Conservation (phyloP, 2,329 filamentous ascomycete species). For the Beauveria sp. region DNA sequence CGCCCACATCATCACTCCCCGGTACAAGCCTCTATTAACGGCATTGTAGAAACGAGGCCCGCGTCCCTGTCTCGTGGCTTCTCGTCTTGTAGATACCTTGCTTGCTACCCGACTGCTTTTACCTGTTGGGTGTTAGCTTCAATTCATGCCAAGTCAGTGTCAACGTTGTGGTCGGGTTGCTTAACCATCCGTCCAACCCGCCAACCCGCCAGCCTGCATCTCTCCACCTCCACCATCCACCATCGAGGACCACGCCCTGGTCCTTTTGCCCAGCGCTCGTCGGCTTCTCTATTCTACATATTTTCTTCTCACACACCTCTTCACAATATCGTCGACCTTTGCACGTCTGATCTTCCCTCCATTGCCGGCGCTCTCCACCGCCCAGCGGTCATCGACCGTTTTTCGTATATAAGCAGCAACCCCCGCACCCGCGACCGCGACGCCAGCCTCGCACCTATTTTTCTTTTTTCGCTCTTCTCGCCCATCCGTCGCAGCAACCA, state of each 20-base stretch:
- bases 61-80: not conserved
- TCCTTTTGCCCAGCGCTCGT: not conserved
- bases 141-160: too few relatives aligned
- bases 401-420: slow-evolving; percentile 8
- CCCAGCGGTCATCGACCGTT: not conserved
- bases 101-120: too few relatives aligned
- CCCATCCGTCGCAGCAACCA: not conserved
- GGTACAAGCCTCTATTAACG: too few relatives aligned
- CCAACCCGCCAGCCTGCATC: not conserved
- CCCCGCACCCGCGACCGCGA: slow-evolving; percentile 13
- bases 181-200: not conserved
- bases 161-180: not conserved
- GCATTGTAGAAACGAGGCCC: not conserved
- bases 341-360: not conserved
- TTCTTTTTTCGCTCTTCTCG: not conserved
- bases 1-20: too few relatives aligned
- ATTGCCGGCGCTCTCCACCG: not conserved
- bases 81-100: not conserved
- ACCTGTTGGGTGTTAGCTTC: too few relatives aligned
- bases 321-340: not conserved
- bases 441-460: not conserved
- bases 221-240: not conserved
- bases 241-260: not conserved
- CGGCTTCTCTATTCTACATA: not conserved
- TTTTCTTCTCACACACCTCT: not conserved